Conservation (phyloP, 2,329 filamentous ascomycete species). For the Phialocephala sp. region DNA sequence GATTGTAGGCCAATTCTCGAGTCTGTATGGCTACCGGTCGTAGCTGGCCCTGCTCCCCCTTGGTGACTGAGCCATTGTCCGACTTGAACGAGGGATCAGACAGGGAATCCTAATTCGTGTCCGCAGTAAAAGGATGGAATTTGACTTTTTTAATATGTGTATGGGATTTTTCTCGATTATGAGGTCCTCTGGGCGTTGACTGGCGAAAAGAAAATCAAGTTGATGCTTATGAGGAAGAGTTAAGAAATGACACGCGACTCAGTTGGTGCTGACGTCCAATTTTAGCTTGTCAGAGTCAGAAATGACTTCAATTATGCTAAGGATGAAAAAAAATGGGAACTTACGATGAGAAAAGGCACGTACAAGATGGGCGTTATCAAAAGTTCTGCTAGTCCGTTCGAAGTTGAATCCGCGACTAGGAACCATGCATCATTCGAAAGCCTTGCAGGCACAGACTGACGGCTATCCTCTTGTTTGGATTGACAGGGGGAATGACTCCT, state of each 20-base stretch:
- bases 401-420: background rate
- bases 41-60: slow-evolving; percentile 5
- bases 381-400: background rate
- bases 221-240: slow-evolving; percentile 14
- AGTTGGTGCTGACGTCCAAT: slow-evolving; percentile 30
- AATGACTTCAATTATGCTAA: slow-evolving; percentile 23
- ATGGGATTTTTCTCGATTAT: slow-evolving; percentile 8
- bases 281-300: slow-evolving; percentile 22
- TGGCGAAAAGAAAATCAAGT: slow-evolving; percentile 11
- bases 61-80: slow-evolving; percentile 14
- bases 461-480: too few relatives aligned
- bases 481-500: background rate
- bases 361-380: background rate
- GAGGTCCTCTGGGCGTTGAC: slow-evolving; percentile 22
- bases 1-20: slow-evolving; percentile 8
- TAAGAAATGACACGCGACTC: slow-evolving; percentile 11
- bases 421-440: background rate
- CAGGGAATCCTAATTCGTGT: slow-evolving; percentile 9
- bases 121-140: background rate
- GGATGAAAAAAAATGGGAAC: slow-evolving; percentile 13
- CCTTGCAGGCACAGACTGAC: slow-evolving; percentile 1
- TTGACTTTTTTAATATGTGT: slow-evolving; percentile 7
- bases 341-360: slow-evolving; percentile 10
- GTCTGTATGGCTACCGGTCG: slow-evolving; percentile 16
- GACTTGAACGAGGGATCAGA: slow-evolving; percentile 13